Percentiles rank a stretch among this genome's conserved stretches.
Evolutionary conservation across 768 basidiomycete genomes (phyloP).

Genomic region (Hygrocybe coccinea): DNA sequence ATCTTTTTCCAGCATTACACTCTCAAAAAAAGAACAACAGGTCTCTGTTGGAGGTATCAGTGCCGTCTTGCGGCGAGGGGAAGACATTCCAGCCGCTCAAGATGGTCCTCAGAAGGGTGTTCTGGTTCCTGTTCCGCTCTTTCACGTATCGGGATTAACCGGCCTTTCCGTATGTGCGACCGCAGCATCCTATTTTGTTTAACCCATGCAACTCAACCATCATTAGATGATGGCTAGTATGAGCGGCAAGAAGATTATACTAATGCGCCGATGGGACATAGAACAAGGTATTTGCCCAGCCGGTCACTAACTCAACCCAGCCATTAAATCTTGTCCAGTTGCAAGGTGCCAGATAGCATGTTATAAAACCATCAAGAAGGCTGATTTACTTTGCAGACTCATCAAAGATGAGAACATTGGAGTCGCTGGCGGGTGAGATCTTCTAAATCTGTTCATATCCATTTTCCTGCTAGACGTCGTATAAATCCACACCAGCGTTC

Average conservation of each 20-base stretch:
- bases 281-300: slow-evolving; percentile 41
- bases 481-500: slow-evolving; percentile 38
- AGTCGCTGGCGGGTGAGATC: slow-evolving; percentile 47
- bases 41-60: slow-evolving; percentile 42
- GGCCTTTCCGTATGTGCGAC: slow-evolving; percentile 33
- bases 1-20: not conserved
- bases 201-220: too few species aligned
- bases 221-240: slow-evolving; percentile 53
- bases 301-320: slow-evolving; percentile 20
- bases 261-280: slow-evolving; percentile 53
- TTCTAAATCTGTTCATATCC: not conserved
- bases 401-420: slow-evolving; percentile 52
- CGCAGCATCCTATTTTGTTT: too few species aligned
- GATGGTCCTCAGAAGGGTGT: slow-evolving; percentile 44
- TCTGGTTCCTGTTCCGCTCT: slow-evolving; percentile 57
- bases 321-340: slow-evolving; percentile 23
- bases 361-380: not conserved
- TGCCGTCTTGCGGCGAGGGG: slow-evolving; percentile 44
- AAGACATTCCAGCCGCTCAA: slow-evolving; percentile 32
- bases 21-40: slow-evolving; percentile 24
- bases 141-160: slow-evolving; percentile 63
- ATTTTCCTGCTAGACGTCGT: too few species aligned
- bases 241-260: slow-evolving; percentile 52
- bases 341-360: slow-evolving; percentile 3
- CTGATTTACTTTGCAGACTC: slow-evolving; percentile 29